Base-by-base conservation (phyloP, 2,329 filamentous ascomycete genomes). In the Fusarium mundagurra region DNA sequence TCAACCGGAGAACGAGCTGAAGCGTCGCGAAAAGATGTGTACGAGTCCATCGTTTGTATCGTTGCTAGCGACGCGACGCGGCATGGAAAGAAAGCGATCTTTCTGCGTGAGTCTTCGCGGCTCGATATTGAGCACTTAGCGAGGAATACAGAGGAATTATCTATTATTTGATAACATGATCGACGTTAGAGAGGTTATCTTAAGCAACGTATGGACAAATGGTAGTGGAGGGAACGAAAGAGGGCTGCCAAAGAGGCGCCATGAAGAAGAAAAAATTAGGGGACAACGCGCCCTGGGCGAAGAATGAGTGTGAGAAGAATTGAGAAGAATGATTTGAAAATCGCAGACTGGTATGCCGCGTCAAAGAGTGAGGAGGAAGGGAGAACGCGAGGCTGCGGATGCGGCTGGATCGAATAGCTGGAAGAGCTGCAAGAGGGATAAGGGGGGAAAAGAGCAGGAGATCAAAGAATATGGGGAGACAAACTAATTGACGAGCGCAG, bases 101-200 rank as follows among this genome's bases (percentile, higher is more conserved):
- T 57, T 55, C 57, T 68, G 67, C 60, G 61, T 57, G 53, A 65
- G 47, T 61, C 22, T 39, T 33, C 38, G 24, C 57, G 54, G 34
- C 61, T 58, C 47, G 16, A 14, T 67, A 27, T 41, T 48, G 39
- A 76, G 75, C 78, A 68, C 73, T 79, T 79, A 76, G 74, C 76
- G 59, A 74, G 57, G 55, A 66, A 63, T 71, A 65, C 77, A 72
- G 78, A 73, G 67, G 75, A 78, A 67, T 73, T 73, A 85, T 83
- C 86, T 87, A 84, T 82, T 85, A 82, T 83, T 86, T 86, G 84
- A 83, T 84, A 82, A 85, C 80, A 85, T 83, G 84, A 84, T 85
- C 85, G 85, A 83, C 79, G 88, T 89, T 89, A 90, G 88, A 90
- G 82, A 85, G 83, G 82, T 81, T 81, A 86, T 85, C 83, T 83